Base-by-base conservation (phyloP, 495 filamentous ascomycete species). In the Lentithecium fluviatile region DNA sequence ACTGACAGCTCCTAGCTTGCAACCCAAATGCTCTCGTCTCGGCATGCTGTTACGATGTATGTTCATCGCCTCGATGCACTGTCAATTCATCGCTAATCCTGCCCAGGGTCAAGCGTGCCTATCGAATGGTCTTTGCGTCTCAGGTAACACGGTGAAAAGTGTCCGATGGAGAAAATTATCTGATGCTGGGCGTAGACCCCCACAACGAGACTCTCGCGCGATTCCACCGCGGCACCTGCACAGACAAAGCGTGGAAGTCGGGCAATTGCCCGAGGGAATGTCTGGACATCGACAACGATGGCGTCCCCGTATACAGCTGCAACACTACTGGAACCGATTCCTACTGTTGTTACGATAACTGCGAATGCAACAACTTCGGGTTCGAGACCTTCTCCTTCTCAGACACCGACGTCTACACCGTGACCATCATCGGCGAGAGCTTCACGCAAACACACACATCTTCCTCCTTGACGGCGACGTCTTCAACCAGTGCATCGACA, bases 91-190 rank as follows among this genome's bases (percentile, higher is more conserved):
- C 37, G 24, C 45, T 58, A 13, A 58, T 19, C 1, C 5, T 19
- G 15, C 11, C 10, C 1, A 54, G 29, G 59, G 60, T 45, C 60
- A 64, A 56, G 60, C 60, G 13, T 64, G 60, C 34, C 47, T 64
- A 7, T 56, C 52, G 13, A 64, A 64, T 34, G 60, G 60, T 13
- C 53, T 64, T n/a, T 64, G 60, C 21, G 53, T 57, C 8, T 64
- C 60, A 29, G 58, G 58, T 61, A 61, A 15, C 17, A 15, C 29
- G 17, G 6, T 13, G 2, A 13, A 13, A 7, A 8, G 3, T 34
- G 12, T 1, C 13, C 4, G 20, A 37, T 15, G 8, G n/a, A 38
- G 7, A 1, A 4, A 25, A 34, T 6, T 20, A 25, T 53, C 23
- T 45, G 12, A 36, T 15, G 23, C 1, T 21, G 10, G 5, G 11